A percentile compares a stretch with the other conserved stretches of the same genome.
These are phyloP conservation scores for Epichloe scottii DNA, from an alignment of 2,329 filamentous ascomycete genomes.

Conservation along the genomic window DNA sequence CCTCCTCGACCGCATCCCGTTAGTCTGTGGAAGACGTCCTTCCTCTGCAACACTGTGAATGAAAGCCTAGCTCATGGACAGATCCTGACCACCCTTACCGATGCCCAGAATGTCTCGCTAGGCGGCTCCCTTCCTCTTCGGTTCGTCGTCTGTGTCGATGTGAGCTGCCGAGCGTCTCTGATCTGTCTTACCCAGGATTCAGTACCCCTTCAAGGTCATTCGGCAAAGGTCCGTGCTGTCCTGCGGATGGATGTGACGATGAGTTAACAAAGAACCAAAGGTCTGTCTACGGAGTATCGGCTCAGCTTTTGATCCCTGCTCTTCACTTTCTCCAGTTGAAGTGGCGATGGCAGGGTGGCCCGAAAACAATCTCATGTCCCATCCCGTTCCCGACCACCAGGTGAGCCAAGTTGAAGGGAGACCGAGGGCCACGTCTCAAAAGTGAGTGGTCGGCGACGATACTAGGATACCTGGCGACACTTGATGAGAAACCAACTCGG, in stretches of 20 bases:
- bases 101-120: conserved; percentile 1
- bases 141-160: not conserved
- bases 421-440: not conserved
- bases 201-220: not conserved
- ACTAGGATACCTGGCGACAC: not conserved
- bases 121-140: not conserved
- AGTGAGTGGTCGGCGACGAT: not conserved
- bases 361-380: not conserved
- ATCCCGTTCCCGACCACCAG: not conserved
- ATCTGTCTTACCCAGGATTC: conserved; percentile 1
- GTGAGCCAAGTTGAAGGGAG: not conserved
- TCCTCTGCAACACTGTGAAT: not conserved
- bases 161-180: conserved; percentile 1
- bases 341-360: not conserved
- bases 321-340: not conserved
- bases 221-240: not conserved
- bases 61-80: too few species aligned
- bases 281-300: not conserved
- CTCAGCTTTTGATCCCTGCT: not conserved
- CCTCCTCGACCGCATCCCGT: not conserved
- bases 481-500: not conserved
- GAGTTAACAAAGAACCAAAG: too few species aligned
- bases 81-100: not conserved
- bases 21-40: not conserved
- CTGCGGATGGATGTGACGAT: not conserved